Evolutionary conservation across 345 rosid genomes (phyloP), one percentile per base, ranked within the genome.

Genomic region (Eucalyptus shirleyi): DNA sequence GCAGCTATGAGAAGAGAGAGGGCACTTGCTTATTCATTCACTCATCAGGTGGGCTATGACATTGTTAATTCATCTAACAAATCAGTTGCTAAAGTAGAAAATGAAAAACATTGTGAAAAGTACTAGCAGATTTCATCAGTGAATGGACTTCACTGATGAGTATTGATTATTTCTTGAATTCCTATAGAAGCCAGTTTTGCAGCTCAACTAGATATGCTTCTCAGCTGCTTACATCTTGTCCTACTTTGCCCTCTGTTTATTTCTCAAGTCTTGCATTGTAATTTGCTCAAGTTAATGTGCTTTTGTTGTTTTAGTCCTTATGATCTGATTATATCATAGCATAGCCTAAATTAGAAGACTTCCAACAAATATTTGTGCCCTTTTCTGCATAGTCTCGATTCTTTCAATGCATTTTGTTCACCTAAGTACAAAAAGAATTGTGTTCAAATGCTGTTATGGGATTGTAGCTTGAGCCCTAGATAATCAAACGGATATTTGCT

Each of bases 1-100:
- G 99, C 99, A n/a, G 87, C 99, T 5, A 93, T 95, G 99, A 95
- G 98, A 94, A 96, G 99, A 90, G 99, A 98, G 93, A 93, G 98
- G 90, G 95, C 98, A 51, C 87, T 96, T 92, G 99, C 99, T 50
- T 98, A 97, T 92, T 91, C 99, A 72, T 95, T 95, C 90, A 89
- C 99, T 90, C 99, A 96, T 93, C 99, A 98, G 99, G 99, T 98
- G 82, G 92, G 50, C 81, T 53, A 37, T 40, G 50, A 69, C 2
- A 7, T 60, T 51, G 45, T 60, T 51, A n/a, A 28, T 87, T 87
- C 44, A 56, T 50, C 45, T 32, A 56, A 34, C 44, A 72, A 72
- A 72, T 72, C 26, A 34, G 82, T 34, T 72, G 44, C 44, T 72
- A 9, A 18, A 69, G 44, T 8, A 34, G 81, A 34, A 69, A 69